A percentile compares a stretch with the other conserved stretches of the same genome.
Evolutionary conservation across 2,329 filamentous ascomycete species (phyloP).

Genomic region (Pseudogymnoascus sp.): DNA sequence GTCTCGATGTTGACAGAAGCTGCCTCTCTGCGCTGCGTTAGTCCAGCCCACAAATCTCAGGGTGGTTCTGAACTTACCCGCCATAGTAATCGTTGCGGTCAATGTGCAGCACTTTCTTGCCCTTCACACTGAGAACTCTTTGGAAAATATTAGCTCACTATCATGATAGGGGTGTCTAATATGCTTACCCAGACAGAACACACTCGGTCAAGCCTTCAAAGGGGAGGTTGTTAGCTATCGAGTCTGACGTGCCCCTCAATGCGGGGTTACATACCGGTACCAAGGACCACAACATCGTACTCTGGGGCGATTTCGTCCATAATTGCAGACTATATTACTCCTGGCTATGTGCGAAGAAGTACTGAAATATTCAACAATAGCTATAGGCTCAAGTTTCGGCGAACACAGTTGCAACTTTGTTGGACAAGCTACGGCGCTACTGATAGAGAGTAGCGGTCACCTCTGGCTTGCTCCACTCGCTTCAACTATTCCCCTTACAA

Average conservation of each 20-base stretch:
- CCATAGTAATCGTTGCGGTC: conserved; percentile 98
- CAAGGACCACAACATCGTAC: conserved; percentile 97
- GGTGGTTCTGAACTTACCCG: conserved; percentile 56
- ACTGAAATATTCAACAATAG: background rate
- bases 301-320: conserved; percentile 99
- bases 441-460: conserved; percentile 11
- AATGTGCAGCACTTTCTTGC: conserved; percentile 98
- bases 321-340: conserved; percentile 25
- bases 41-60: conserved; percentile 13
- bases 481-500: conserved; percentile 8
- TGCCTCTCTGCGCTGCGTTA: conserved; percentile 61
- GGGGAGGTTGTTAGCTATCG: conserved; percentile 24
- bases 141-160: conserved; percentile 19
- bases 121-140: conserved; percentile 94
- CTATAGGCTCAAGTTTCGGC: conserved; percentile 1
- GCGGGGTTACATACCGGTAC: conserved; percentile 69
- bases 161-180: background rate
- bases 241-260: conserved; percentile 18
- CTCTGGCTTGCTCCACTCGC: conserved; percentile 8
- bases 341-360: background rate
- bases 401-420: conserved; percentile 6
- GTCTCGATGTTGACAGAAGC: conserved; percentile 95
- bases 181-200: conserved; percentile 84
- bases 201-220: conserved; percentile 86
- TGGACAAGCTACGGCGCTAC: conserved; percentile 2